Evolutionary conservation across 371 early-diverging fungal species (phyloP).

Genomic region (Mortierella sp.): DNA sequence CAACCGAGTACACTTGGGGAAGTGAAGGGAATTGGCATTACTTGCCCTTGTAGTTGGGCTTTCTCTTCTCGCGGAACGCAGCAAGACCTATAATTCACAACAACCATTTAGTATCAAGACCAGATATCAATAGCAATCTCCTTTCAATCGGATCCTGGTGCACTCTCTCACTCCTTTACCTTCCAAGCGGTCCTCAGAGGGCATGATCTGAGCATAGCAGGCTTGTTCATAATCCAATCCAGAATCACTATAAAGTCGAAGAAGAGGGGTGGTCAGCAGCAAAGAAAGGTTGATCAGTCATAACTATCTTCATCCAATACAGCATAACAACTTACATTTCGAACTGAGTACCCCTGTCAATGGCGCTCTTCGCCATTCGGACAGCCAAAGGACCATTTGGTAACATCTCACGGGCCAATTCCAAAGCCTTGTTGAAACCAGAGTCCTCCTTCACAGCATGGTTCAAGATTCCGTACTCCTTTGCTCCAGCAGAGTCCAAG

Average conservation of each 20-base stretch:
- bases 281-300: too few species aligned
- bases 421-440: constrained; percentile 80
- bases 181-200: constrained; percentile 94
- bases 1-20: too few species aligned
- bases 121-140: background rate
- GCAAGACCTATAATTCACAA: constrained; percentile 58
- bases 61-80: constrained; percentile 85
- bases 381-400: constrained; percentile 89
- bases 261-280: background rate
- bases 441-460: constrained; percentile 74
- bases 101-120: background rate
- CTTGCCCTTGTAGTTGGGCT: constrained; percentile 87
- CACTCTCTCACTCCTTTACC: constrained; percentile 58
- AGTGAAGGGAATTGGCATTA: constrained; percentile 49
- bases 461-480: constrained; percentile 81
- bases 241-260: constrained; percentile 63
- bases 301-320: too few species aligned
- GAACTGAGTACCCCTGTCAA: constrained; percentile 76
- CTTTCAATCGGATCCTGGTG: background rate
- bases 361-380: constrained; percentile 66
- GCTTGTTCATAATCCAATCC: constrained; percentile 93
- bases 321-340: constrained; percentile 73
- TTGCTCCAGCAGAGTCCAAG: constrained; percentile 73
- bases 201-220: constrained; percentile 95
- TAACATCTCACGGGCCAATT: constrained; percentile 83